Percentiles rank a stretch among this genome's conserved stretches.
Evolutionary conservation across 345 rosid genomes (phyloP).

Genomic region (Aegle marmelos): DNA sequence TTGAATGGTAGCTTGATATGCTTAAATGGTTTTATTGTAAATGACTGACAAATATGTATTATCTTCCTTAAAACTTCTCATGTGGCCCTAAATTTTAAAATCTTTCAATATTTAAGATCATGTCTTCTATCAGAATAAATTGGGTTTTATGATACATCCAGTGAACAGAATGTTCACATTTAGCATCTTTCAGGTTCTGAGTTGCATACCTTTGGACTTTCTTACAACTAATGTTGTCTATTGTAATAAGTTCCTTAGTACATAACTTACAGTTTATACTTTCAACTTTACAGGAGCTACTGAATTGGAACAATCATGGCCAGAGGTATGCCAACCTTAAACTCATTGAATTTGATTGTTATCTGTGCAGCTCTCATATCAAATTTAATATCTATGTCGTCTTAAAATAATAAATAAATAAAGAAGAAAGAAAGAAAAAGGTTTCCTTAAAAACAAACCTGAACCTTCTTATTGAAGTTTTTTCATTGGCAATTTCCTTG

Average conservation of each 20-base stretch:
- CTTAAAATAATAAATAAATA: neutral
- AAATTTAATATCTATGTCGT: neutral
- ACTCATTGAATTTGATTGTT: neutral
- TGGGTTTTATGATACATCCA: neutral
- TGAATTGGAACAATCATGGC: conserved; percentile 73
- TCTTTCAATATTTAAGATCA: neutral
- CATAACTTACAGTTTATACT: neutral
- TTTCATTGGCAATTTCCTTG: neutral
- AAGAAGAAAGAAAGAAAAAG: too few relatives aligned
- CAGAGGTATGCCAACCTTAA: conserved; percentile 50
- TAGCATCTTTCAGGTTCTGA: neutral
- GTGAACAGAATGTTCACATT: neutral
- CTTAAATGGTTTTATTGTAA: too few relatives aligned
- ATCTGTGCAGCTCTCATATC: neutral
- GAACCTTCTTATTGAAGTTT: neutral
- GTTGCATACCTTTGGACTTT: neutral
- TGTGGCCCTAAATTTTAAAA: neutral
- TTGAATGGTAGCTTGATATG: neutral
- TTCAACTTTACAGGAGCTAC: conserved; percentile 63
- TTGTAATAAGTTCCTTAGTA: neutral
- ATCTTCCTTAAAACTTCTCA: neutral
- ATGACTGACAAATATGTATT: neutral
- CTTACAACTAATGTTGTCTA: neutral
- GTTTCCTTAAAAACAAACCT: neutral
- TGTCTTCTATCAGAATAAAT: neutral